Base-by-base conservation (phyloP, 345 rosid species). In the Aquilaria sinensis region DNA sequence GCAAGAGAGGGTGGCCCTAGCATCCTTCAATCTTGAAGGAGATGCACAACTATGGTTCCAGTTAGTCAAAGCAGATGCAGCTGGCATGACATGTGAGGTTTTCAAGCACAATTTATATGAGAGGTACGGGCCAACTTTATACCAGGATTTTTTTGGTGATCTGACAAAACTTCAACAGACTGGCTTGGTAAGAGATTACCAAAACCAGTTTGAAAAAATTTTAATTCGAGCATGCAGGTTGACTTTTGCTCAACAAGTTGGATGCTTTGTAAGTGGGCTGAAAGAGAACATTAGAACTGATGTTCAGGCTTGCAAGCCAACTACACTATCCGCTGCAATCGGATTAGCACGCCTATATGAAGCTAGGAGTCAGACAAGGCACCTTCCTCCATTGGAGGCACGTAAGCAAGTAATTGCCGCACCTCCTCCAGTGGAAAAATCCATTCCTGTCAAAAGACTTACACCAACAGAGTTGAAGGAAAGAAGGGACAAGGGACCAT, bases 81-180 rank as follows among this genome's bases (percentile, higher is more conserved):
- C 9, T 3, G 3, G 23, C 1, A 30, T 60, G 2, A 8, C 33
- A 1, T 41, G 58, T 16, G 58, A 52, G 4, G 23, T 10, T 8
- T 51, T 62, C 10, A 56, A 11, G 9, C 3, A 47, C 31, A 9
- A 34, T 10, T 5, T 53, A 6, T 49, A 56, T 31, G 0, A 31
- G 1, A 56, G 56, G 15, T 31, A 31, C 32, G 45, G 41, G 5
- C 62, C 62, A 1, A 65, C 62, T 0, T 5, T 33, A 10, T 34
- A 11, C 4, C 50, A 65, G 49, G 62, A 65, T 9, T 57, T 56
- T 16, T 57, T 57, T 48, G 68, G 29, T 15, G 56, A 57, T 6
- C 1, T 33, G 12, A 47, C 54, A 2, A 65, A 56, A 16, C 12
- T 56, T 1, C 34, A 56, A 49, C 56, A 65, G 10, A 47, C 4